phyloP scores from a whole-genome alignment of 257 asterid species.

The Ilex asprella region DNA sequence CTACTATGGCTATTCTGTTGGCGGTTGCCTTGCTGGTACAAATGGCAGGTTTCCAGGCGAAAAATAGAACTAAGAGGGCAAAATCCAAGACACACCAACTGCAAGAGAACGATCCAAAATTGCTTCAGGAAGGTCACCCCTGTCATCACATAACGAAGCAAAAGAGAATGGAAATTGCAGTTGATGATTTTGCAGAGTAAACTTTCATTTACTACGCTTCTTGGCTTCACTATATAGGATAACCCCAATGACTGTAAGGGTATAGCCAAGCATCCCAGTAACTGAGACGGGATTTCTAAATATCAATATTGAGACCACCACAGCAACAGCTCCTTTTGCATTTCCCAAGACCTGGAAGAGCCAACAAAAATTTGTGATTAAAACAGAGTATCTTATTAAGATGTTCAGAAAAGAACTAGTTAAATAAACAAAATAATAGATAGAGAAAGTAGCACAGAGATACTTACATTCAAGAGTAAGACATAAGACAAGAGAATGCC shows the following conservation, averaged over 20 bases:
- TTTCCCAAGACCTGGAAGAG: slow-evolving; percentile 29
- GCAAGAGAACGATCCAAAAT: neutral
- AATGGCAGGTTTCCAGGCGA: neutral
- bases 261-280: slow-evolving; percentile 25
- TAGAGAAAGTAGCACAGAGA: neutral
- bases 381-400: neutral
- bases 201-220: slow-evolving; percentile 22
- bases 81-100: neutral
- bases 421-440: neutral
- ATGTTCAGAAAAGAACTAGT: neutral
- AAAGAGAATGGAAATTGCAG: neutral
- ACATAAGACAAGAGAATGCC: too few species aligned
- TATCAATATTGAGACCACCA: slow-evolving; percentile 23
- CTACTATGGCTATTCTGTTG: neutral
- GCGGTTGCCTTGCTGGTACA: neutral
- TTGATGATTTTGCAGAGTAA: neutral
- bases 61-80: neutral
- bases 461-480: too few species aligned
- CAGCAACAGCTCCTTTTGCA: slow-evolving; percentile 33
- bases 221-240: slow-evolving; percentile 25
- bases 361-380: neutral
- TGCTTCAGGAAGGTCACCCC: neutral
- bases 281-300: slow-evolving; percentile 26
- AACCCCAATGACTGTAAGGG: slow-evolving; percentile 24
- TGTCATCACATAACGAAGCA: neutral